Evolutionary conservation across 2,329 filamentous ascomycete species (phyloP), one percentile per base, ranked within the genome.

Genomic region (Colletotrichum zoysiae): DNA sequence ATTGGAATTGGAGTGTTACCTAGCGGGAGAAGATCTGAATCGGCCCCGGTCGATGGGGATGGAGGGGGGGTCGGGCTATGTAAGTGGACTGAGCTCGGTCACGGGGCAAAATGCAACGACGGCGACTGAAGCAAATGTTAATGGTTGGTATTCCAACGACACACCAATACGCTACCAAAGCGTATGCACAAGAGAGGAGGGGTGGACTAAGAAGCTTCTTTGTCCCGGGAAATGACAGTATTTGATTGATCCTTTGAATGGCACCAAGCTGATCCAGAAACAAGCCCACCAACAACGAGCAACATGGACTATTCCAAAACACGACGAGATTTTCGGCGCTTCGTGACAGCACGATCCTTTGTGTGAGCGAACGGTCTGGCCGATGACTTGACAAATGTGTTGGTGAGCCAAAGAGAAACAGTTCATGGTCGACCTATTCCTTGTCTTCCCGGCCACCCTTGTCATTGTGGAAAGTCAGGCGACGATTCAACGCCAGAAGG

Each of bases 121-220:
- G 50, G 42, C 50, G 48, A 62, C 50, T 46, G 56, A 48, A 55
- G 38, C 33, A 46, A 50, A 46, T 58, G 48, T 63, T 44, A 42
- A 53, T 35, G 65, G 64, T 62, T 55, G 50, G 44, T 53, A 71
- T 71, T 71, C 44, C 53, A 46, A 60, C 30, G 53, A n/a, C 14
- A 62, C 68, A 40, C 56, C 35, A 26, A 42, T 23, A 16, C 35
- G 55, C 26, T 46, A 51, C 30, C 30, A 44, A 38, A 30, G 23
- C 16, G 33, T 66, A 70, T 48, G 33, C 60, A 70, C 48, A 56
- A 55, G n/a, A 59, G 38, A 26, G 65, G 53, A 18, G 65, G 53
- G 18, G 44, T n/a, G 44, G 46, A 40, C 12, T 38, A 42, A 20
- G 16, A 57, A 38, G 42, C 12, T 64, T 26, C 12, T n/a, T 53